Conservation (phyloP, 768 basidiomycete species). For the Cubamyces sp. region DNA sequence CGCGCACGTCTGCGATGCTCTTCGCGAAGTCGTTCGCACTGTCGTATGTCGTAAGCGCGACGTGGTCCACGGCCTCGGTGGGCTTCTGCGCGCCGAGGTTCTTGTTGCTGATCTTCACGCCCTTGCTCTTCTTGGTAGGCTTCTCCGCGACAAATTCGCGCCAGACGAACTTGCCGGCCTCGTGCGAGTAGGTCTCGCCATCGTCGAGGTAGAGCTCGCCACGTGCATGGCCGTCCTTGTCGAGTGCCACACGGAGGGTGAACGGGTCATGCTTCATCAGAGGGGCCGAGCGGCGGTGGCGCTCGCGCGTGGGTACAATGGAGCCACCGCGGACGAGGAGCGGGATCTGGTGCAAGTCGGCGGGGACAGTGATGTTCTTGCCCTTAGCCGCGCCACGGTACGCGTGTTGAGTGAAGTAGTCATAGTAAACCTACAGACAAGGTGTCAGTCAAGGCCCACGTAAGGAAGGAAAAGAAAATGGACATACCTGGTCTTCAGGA, state of each 20-base stretch:
- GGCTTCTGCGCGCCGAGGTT: conserved; percentile 56
- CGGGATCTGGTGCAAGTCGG: conserved; percentile 80
- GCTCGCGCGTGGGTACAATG: conserved; percentile 85
- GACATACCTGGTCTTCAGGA: conserved; percentile 75
- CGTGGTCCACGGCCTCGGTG: conserved; percentile 54
- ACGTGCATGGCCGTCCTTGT: conserved; percentile 55
- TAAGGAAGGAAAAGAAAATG: background rate
- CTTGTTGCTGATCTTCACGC: conserved; percentile 50
- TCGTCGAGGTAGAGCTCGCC: conserved; percentile 97
- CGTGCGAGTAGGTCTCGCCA: conserved; percentile 79
- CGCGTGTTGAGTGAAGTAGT: conserved; percentile 78
- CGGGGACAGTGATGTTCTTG: conserved; percentile 72
- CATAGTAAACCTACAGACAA: conserved; percentile 78
- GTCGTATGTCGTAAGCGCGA: conserved; percentile 52
- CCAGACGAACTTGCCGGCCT: conserved; percentile 83
- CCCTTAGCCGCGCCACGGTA: conserved; percentile 71
- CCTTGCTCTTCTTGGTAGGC: conserved; percentile 46
- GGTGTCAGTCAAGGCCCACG: background rate
- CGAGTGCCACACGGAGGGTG: conserved; percentile 84
- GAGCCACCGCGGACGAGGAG: conserved; percentile 90
- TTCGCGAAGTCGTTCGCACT: conserved; percentile 69
- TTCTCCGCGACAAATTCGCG: conserved; percentile 68
- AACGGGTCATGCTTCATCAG: conserved; percentile 93
- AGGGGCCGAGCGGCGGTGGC: conserved; percentile 81
- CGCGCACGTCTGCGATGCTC: conserved; percentile 66